Conservation (phyloP, 306 rosid species). For the Cercis canadensis region DNA sequence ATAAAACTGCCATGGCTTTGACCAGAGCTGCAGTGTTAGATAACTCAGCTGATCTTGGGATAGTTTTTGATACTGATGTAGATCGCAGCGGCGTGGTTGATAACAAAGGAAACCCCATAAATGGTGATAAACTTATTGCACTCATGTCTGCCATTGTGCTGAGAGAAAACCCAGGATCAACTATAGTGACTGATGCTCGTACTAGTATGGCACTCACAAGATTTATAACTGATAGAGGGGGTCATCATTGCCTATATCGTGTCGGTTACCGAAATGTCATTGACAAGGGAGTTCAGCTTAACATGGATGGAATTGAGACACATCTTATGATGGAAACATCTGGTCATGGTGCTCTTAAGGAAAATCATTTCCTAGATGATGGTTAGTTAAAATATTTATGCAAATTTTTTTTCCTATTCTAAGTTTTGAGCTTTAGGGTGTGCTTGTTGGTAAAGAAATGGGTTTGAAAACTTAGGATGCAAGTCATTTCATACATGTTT, state of each 20-base stretch:
- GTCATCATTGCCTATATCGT: constrained; percentile 81
- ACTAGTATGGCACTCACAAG: constrained; percentile 77
- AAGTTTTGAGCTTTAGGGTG: not conserved
- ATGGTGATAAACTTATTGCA: constrained; percentile 87
- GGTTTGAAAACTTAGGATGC: no score
- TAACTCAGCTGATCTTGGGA: constrained; percentile 76
- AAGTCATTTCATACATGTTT: no score
- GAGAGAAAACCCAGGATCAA: constrained; percentile 75
- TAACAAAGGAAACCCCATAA: constrained; percentile 69
- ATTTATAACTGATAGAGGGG: constrained; percentile 70
- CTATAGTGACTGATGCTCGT: constrained; percentile 84
- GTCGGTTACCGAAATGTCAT: constrained; percentile 89
- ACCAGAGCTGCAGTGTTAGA: constrained; percentile 76
- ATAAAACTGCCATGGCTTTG: constrained; percentile 80
- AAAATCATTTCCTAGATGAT: constrained; percentile 89
- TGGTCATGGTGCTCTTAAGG: constrained; percentile 92
- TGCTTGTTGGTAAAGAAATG: no score
- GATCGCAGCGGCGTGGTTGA: constrained; percentile 90
- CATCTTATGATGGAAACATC: constrained; percentile 95
- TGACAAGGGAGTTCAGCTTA: constrained; percentile 81
- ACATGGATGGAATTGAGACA: constrained; percentile 69
- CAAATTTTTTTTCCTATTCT: constrained; percentile 1
- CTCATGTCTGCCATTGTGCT: constrained; percentile 81
- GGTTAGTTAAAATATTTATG: constrained; percentile 49
- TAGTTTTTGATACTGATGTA: constrained; percentile 89